phyloP scores from a whole-genome alignment of 2,329 filamentous ascomycete species.

The Phialophora expanda region DNA sequence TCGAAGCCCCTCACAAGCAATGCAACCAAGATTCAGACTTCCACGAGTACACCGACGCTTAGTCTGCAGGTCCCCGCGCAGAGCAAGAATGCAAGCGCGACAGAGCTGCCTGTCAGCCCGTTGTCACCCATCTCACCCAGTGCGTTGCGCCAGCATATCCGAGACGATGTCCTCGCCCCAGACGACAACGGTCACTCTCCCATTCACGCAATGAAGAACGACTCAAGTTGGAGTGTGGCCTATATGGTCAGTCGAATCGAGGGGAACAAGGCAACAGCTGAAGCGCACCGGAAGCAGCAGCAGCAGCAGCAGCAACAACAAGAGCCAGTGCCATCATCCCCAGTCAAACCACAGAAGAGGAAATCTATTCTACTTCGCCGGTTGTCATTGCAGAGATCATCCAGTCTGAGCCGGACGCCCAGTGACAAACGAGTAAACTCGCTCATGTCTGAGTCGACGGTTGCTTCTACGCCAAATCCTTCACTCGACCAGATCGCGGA shows the following conservation, averaged over 20 bases:
- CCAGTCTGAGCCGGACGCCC: conserved; percentile 23
- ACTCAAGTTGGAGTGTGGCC: conserved; percentile 31
- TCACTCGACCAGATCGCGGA: conserved; percentile 32
- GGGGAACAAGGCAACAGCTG: conserved; percentile 11
- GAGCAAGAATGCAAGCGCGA: conserved; percentile 25
- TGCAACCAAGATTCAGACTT: conserved; percentile 27
- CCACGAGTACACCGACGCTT: conserved; percentile 21
- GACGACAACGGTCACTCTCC: conserved; percentile 15
- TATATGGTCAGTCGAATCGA: conserved; percentile 34
- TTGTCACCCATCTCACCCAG: conserved; percentile 25
- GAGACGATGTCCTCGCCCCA: conserved; percentile 13
- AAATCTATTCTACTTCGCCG: conserved; percentile 28
- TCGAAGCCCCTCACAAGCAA: conserved; percentile 39
- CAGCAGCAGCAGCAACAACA: conserved; percentile 7
- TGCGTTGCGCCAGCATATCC: conserved; percentile 23
- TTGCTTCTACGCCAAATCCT: conserved; percentile 8
- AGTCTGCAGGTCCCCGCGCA: conserved; percentile 25
- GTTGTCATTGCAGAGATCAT: conserved; percentile 24
- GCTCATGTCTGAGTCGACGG: conserved; percentile 15
- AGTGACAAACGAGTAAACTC: conserved; percentile 23
- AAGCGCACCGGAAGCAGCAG: conserved; percentile 11
- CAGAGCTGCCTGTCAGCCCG: conserved; percentile 20
- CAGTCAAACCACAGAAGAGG: conserved; percentile 28
- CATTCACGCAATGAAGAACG: conserved; percentile 17
- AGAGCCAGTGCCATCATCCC: conserved; percentile 16